A percentile compares a stretch with the other conserved stretches of the same genome.
Evolutionary conservation across 148 eudicot genomes (phyloP).

Genomic region (Arctostaphylos glauca): DNA sequence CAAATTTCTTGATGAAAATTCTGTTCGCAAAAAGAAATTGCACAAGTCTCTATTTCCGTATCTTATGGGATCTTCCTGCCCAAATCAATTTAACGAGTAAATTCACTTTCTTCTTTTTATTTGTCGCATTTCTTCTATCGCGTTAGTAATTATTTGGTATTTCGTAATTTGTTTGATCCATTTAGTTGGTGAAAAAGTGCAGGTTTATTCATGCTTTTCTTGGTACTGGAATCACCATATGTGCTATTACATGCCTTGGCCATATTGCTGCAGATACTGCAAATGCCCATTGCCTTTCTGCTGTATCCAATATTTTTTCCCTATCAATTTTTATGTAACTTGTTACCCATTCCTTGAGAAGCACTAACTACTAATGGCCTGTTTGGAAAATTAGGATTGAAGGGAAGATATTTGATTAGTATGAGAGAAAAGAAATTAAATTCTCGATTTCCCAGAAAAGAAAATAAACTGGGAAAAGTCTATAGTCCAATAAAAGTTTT

Average conservation of each 20-base stretch:
- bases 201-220: constrained; percentile 59
- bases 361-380: not conserved
- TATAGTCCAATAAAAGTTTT: too few relatives aligned
- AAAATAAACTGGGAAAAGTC: too few relatives aligned
- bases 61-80: not conserved
- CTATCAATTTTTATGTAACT: not conserved
- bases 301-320: constrained; percentile 37
- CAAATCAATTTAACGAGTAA: not conserved
- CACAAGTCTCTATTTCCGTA: not conserved
- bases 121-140: not conserved
- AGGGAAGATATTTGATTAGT: too few relatives aligned
- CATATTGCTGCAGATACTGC: constrained; percentile 37
- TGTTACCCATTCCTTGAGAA: not conserved
- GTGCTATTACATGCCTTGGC: constrained; percentile 44
- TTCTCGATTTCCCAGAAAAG: too few relatives aligned
- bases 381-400: too few relatives aligned
- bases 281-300: constrained; percentile 31
- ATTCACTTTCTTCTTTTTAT: not conserved
- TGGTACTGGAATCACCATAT: constrained; percentile 33
- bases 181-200: constrained; percentile 8
- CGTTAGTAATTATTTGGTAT: not conserved
- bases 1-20: not conserved
- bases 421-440: too few relatives aligned
- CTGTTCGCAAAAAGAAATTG: not conserved
- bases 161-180: not conserved